These are phyloP conservation scores for Candida parachauliodes DNA, from an alignment of 805 yeast species.

Conservation along the genomic window DNA sequence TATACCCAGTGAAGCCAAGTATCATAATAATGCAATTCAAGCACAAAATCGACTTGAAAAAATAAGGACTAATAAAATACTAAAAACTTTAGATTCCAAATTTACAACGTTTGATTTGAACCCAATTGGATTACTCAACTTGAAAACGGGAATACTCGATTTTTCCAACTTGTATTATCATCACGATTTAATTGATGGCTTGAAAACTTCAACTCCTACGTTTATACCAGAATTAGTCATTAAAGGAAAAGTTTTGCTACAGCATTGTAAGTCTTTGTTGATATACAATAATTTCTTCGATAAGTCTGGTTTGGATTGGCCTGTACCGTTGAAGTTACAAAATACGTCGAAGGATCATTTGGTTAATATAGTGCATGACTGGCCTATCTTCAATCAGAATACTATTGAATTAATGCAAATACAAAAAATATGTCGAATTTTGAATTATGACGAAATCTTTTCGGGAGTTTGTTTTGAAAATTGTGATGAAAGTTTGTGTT, in stretches of 20 bases:
- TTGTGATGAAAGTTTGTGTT: too few relatives aligned
- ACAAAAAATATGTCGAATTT: too few relatives aligned
- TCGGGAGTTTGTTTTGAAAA: too few relatives aligned
- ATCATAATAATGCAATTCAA: slow-evolving; percentile 29
- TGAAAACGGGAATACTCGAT: slow-evolving; percentile 5
- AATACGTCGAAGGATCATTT: background rate
- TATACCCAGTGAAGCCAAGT: slow-evolving; percentile 5
- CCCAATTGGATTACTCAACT: slow-evolving; percentile 6
- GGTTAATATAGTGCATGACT: background rate
- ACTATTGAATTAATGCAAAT: background rate
- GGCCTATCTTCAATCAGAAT: background rate
- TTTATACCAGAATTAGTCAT: slow-evolving; percentile 8
- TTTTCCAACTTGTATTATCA: slow-evolving; percentile 2
- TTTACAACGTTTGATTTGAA: background rate
- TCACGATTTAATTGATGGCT: slow-evolving; percentile 4
- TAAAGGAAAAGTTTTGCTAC: slow-evolving; percentile 5
- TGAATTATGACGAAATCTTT: too few relatives aligned
- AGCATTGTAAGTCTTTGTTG: too few relatives aligned
- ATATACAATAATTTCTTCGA: background rate
- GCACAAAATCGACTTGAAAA: slow-evolving; percentile 15
- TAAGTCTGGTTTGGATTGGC: background rate
- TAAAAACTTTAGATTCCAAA: background rate
- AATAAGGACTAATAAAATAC: background rate
- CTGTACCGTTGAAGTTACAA: background rate
- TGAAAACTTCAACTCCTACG: slow-evolving; percentile 1